These are phyloP conservation scores for Oemleria cerasiformis DNA, from an alignment of 306 rosid species.

Conservation along the genomic window DNA sequence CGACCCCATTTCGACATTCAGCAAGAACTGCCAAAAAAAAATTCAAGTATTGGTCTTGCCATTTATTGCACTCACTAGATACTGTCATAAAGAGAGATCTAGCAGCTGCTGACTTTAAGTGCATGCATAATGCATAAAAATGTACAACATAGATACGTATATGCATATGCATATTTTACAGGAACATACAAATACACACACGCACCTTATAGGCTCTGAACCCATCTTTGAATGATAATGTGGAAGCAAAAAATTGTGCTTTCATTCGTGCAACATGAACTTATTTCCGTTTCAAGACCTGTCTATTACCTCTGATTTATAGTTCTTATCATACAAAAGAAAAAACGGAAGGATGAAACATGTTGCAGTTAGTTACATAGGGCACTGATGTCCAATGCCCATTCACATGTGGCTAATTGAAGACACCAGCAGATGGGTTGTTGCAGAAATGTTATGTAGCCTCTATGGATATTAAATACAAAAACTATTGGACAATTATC, in stretches of 20 bases:
- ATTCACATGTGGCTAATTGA: background rate
- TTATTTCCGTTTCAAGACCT: background rate
- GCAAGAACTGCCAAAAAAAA: slow-evolving; percentile 56
- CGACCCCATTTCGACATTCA: slow-evolving; percentile 65
- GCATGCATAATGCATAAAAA: background rate
- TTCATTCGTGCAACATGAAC: background rate
- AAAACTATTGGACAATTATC: background rate
- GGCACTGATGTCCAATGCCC: background rate
- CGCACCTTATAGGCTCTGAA: background rate
- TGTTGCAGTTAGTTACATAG: background rate
- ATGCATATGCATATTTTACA: background rate
- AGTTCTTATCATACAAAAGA: background rate
- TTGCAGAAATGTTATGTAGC: background rate
- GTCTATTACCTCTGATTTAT: background rate
- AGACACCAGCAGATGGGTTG: background rate
- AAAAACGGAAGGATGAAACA: background rate
- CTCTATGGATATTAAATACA: background rate
- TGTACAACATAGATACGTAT: background rate
- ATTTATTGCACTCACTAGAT: slow-evolving; percentile 22
- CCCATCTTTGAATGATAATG: background rate
- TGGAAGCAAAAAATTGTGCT: background rate
- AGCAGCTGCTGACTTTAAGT: background rate
- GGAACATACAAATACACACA: background rate
- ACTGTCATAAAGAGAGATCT: slow-evolving; percentile 8
- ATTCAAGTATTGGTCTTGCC: slow-evolving; percentile 57